These are phyloP conservation scores for Aureobasidium mangrovei DNA, from an alignment of 2,329 filamentous ascomycete species.

Conservation along the genomic window DNA sequence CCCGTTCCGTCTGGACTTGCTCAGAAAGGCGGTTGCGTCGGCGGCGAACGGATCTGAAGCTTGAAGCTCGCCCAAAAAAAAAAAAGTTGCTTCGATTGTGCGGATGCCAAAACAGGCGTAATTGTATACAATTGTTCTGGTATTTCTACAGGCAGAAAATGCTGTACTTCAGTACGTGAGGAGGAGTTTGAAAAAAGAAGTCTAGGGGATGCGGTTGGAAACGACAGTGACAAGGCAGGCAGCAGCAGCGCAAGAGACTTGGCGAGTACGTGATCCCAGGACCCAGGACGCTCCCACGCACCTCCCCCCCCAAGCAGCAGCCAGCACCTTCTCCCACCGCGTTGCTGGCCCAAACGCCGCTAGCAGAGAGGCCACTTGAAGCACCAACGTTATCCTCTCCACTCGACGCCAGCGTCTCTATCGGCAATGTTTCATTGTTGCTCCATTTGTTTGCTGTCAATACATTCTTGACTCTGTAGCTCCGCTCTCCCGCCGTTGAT, in stretches of 20 bases:
- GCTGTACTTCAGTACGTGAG: background rate
- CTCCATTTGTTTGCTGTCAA: too few species aligned
- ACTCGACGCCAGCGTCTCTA: constrained; percentile 7
- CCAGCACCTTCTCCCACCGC: background rate
- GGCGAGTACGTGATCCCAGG: constrained; percentile 4
- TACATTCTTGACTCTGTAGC: too few species aligned
- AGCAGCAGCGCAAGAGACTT: constrained; percentile 9
- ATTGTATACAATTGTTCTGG: constrained; percentile 7
- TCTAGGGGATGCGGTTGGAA: background rate
- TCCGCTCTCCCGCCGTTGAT: too few species aligned
- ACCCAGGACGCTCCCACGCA: background rate
- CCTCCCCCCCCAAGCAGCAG: background rate
- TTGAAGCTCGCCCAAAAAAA: constrained; percentile 7
- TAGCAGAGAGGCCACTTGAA: background rate
- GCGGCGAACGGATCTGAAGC: constrained; percentile 13
- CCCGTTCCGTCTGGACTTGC: background rate
- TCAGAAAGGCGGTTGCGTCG: constrained; percentile 8
- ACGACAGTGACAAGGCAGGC: background rate
- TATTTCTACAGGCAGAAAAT: background rate
- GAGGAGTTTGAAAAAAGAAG: background rate
- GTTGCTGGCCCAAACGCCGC: background rate
- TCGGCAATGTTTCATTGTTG: constrained; percentile 4
- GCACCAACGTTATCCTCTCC: constrained; percentile 11
- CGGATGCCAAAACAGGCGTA: background rate
- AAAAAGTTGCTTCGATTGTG: constrained; percentile 8